Evolutionary conservation across 345 rosid species (phyloP), one percentile per base, ranked within the genome.

Genomic region (Moricandia arvensis): DNA sequence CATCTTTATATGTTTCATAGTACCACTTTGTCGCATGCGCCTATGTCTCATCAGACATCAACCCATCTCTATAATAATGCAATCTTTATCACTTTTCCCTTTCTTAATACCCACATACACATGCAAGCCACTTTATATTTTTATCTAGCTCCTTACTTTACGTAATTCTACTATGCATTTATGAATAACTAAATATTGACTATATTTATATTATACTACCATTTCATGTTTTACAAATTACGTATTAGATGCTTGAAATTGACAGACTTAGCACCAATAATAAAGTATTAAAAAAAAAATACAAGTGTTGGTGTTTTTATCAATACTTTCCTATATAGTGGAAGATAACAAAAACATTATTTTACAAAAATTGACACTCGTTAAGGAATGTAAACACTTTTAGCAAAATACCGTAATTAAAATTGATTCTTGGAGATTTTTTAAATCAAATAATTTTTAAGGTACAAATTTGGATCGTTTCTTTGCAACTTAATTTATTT

Each of bases 21-120:
- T 78, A 78, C 81, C 64, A 65, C 59, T 72, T 72, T 73, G 77
- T 72, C 77, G 81, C 77, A 78, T 78, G 77, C 81, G 77, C 67
- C 7, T 72, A 24, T 67, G 77, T 72, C 81, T 61, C 58, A 72
- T 78, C 53, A 45, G 53, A 45, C 53, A 45, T 45, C 81, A 72
- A 64, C 76, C 76, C 77, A 78, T 73, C 73, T 78, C 69, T 66
- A 72, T 43, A 69, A 63, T 29, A 78, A 45, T 65, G 47, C 80
- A 62, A 63, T 69, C 66, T 76, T 76, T 76, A 76, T 55, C 71
- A 63, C 80, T 55, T 69, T 75, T 49, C 27, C 59, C 59, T 71
- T 77, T 76, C 75, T 64, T 71, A 77, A 64, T 58, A 63, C 69
- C 43, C 63, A 64, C 63, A 75, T 60, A 70, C 75, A 71, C 80